Evolutionary conservation across 2,329 filamentous ascomycete species (phyloP).

Genomic region (Fusarium sp.): DNA sequence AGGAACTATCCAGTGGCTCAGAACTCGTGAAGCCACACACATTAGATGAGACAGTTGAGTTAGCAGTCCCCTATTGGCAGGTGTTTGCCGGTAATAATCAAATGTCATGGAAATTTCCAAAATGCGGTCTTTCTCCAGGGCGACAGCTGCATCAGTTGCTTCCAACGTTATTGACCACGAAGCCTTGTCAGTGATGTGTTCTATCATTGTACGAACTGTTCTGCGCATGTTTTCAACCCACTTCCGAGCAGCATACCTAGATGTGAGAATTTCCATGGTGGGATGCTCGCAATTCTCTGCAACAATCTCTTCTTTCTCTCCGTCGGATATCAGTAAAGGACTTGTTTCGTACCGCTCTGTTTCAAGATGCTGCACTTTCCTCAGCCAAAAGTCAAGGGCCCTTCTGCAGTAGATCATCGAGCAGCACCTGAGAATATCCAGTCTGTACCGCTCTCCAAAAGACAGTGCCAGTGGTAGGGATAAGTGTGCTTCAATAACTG

Average conservation of each 20-base stretch:
- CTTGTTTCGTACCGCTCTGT: accelerated
- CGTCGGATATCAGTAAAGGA: accelerated
- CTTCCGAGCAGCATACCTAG: accelerated
- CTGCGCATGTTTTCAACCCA: accelerated
- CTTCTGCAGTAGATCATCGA: neutral
- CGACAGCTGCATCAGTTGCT: neutral
- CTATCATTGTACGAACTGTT: neutral
- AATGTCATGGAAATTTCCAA: accelerated
- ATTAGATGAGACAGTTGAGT: neutral
- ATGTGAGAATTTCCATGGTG: accelerated
- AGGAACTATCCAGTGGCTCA: neutral
- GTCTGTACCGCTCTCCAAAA: neutral
- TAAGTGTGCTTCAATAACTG: accelerated
- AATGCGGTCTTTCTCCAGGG: accelerated
- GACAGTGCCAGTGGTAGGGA: neutral
- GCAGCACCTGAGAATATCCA: neutral
- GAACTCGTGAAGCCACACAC: neutral
- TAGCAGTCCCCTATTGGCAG: accelerated
- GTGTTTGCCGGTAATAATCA: accelerated
- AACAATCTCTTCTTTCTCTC: neutral
- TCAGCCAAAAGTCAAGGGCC: neutral
- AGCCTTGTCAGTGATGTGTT: accelerated
- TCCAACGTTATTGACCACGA: neutral
- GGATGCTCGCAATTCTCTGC: accelerated
- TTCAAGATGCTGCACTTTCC: neutral